Evolutionary conservation across 108 stramenopile genomes (phyloP), one percentile per base, ranked within the genome.

Genomic region (Stephanodiscus triporus): DNA sequence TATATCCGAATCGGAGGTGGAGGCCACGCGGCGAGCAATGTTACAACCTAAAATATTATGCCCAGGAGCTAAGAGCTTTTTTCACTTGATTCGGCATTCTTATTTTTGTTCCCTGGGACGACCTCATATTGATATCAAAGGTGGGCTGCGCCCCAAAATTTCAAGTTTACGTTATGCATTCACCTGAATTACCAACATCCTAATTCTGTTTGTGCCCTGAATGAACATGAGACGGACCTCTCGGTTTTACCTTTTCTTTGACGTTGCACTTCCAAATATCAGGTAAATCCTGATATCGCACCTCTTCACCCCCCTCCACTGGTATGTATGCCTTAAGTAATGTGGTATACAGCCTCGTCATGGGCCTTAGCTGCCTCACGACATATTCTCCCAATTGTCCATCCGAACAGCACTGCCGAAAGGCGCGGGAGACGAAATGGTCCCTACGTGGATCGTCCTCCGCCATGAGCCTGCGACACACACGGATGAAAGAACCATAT

Each of bases 401-500:
- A 45, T 81, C 80, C 22, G 48, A 27, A 43, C 80, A 81, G 55
- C 80, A 81, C 51, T 81, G 75, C 30, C 37, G 61, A 45, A 81
- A 81, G n/a, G 75, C 80, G 2, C 64, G 63, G 66, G 77, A 47
- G 14, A 78, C 71, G 11, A 66, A 66, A 22, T 78, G 29, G 37
- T 63, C 53, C 19, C 70, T 58, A 48, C 70, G 62, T 53, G 69
- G 23, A 66, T 76, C 75, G 37, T 81, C 80, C 20, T 63, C 61
- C 17, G 60, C 34, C 58, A 82, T 82, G 11, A 82, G 59, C 26
- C 63, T 78, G 10, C 72, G 68, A 34, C 77, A 78, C 29, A 76
- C 23, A 64, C 75, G 66, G 5, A 82, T 68, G 45, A 78, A 78
- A 6, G 81, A 68, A 11, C 81, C 81, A 49, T 82, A 82, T n/a